A percentile compares a stretch with the other conserved stretches of the same genome.
phyloP scores from a whole-genome alignment of 805 yeast species.

The Metschnikowia koreensis region DNA sequence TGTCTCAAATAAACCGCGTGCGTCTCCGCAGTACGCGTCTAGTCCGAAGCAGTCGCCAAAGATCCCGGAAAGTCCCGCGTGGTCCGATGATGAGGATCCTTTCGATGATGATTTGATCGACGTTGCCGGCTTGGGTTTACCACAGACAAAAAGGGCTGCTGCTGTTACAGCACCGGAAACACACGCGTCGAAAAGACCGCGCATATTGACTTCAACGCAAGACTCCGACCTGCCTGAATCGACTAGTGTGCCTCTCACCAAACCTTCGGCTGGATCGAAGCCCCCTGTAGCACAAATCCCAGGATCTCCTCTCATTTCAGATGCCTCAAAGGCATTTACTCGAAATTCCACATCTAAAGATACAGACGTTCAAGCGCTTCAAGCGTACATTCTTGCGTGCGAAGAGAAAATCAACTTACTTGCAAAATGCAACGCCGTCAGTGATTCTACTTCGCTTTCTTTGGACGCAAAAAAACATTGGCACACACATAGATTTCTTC shows the following conservation, averaged over 20 bases:
- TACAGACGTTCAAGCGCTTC: constrained; percentile 16
- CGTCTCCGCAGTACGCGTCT: background rate
- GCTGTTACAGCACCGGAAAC: background rate
- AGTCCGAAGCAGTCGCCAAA: background rate
- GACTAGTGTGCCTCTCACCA: background rate
- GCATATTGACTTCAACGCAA: constrained; percentile 7
- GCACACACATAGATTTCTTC: constrained; percentile 25
- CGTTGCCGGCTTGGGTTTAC: constrained; percentile 5
- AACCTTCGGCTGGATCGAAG: constrained; percentile 8
- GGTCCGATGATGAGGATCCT: constrained; percentile 2
- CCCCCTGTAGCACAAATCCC: background rate
- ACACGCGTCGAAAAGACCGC: constrained; percentile 2
- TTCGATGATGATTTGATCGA: constrained; percentile 14
- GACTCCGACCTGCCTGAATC: background rate
- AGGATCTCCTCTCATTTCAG: background rate
- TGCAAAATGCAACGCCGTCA: constrained; percentile 28
- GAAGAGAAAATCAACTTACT: constrained; percentile 29
- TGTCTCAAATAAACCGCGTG: background rate
- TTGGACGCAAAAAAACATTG: constrained; percentile 34
- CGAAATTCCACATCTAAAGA: constrained; percentile 2
- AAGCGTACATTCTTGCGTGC: constrained; percentile 24
- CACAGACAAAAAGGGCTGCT: constrained; percentile 4
- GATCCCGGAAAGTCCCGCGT: background rate
- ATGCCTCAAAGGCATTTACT: background rate
- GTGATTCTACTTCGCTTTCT: constrained; percentile 39